These are phyloP conservation scores for Gymnopilus dilepis DNA, from an alignment of 768 basidiomycete genomes.

Conservation along the genomic window DNA sequence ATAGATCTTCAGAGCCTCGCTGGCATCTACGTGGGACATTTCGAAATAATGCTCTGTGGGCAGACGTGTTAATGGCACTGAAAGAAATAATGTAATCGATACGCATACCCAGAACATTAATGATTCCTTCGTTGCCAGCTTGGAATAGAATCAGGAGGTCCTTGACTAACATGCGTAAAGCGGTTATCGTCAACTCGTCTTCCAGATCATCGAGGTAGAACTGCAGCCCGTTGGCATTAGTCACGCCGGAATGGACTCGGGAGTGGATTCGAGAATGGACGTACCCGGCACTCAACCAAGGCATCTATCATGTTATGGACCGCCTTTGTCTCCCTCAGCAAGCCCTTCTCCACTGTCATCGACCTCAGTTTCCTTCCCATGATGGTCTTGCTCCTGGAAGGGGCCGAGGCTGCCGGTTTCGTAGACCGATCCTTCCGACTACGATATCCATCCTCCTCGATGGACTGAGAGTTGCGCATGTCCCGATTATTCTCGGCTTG, in stretches of 20 bases:
- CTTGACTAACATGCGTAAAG: slow-evolving; percentile 93
- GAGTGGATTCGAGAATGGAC: slow-evolving; percentile 41
- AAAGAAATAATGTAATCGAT: slow-evolving; percentile 11
- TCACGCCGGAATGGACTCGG: not conserved
- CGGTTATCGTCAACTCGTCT: slow-evolving; percentile 88
- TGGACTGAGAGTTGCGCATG: slow-evolving; percentile 64
- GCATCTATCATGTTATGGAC: slow-evolving; percentile 92
- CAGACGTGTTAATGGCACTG: slow-evolving; percentile 31
- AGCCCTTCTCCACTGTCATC: slow-evolving; percentile 95
- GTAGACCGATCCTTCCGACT: slow-evolving; percentile 36
- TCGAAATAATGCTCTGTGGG: slow-evolving; percentile 94
- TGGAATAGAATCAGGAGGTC: slow-evolving; percentile 96
- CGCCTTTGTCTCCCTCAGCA: slow-evolving; percentile 88
- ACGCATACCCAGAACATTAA: slow-evolving; percentile 73
- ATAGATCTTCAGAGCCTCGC: slow-evolving; percentile 85
- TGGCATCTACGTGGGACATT: slow-evolving; percentile 94
- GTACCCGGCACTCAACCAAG: slow-evolving; percentile 85
- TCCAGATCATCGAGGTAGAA: slow-evolving; percentile 95
- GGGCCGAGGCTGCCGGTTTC: slow-evolving; percentile 37
- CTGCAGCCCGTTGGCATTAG: slow-evolving; percentile 41
- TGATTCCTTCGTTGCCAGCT: slow-evolving; percentile 94
- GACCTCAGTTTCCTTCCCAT: slow-evolving; percentile 84
- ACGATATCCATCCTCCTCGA: slow-evolving; percentile 62
- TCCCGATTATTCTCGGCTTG: slow-evolving; percentile 94
- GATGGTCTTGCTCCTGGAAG: slow-evolving; percentile 74